Conservation (phyloP, 306 rosid species). For the Herpetospermum pedunculosum region DNA sequence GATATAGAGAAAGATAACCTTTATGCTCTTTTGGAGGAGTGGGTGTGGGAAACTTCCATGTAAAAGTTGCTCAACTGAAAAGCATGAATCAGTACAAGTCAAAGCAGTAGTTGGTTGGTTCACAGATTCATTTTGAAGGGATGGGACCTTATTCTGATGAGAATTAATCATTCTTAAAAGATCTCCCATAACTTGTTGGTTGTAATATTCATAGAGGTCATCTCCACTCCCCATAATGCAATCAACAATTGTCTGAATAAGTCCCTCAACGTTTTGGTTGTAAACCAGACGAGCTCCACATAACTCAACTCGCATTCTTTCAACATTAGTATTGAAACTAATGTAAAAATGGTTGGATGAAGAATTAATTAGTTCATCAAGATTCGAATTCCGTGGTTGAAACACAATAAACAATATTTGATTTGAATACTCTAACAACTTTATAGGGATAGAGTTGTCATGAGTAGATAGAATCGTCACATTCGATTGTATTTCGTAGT, state of each 20-base stretch:
- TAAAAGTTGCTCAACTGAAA: background rate
- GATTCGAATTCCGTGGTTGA: background rate
- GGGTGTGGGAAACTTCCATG: background rate
- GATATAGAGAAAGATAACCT: background rate
- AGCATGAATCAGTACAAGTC: background rate
- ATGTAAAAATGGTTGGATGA: background rate
- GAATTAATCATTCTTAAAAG: background rate
- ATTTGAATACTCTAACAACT: background rate
- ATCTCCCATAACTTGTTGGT: background rate
- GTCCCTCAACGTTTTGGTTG: background rate
- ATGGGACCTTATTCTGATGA: background rate
- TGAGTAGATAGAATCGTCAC: background rate
- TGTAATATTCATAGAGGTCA: background rate
- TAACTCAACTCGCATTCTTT: background rate
- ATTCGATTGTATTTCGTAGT: background rate
- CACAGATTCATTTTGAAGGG: background rate
- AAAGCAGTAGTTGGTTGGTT: background rate
- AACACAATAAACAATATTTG: background rate
- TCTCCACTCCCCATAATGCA: background rate
- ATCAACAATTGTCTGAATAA: background rate
- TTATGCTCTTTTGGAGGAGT: background rate
- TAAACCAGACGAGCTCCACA: background rate
- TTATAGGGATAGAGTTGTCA: background rate
- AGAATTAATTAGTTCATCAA: background rate
- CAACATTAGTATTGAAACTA: background rate